Evolutionary conservation across 1,284 basidiomycete genomes (phyloP).

Genomic region (Agaricales sp.): DNA sequence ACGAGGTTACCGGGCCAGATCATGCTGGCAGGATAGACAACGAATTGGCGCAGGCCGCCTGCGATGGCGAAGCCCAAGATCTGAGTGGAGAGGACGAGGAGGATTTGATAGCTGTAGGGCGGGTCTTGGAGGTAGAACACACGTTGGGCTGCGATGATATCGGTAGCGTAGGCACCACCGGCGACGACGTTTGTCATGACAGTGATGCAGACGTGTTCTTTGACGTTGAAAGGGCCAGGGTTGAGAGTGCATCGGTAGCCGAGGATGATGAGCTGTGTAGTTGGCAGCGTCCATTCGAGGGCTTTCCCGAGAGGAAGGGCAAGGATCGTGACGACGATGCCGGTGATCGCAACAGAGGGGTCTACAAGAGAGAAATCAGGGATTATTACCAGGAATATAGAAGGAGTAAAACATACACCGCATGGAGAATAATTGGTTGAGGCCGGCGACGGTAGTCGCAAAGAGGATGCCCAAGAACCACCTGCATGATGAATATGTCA

Average conservation of each 20-base stretch:
- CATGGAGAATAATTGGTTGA: constrained; percentile 63
- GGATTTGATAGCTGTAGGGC: constrained; percentile 50
- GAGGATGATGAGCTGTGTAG: constrained; percentile 51
- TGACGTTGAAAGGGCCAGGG: constrained; percentile 87
- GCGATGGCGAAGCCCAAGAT: constrained; percentile 70
- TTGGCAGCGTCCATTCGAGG: constrained; percentile 58
- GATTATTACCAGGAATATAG: not conserved
- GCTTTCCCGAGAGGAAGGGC: constrained; percentile 62
- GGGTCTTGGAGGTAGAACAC: constrained; percentile 57
- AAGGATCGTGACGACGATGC: constrained; percentile 57
- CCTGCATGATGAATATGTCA: constrained; percentile 20
- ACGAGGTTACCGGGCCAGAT: constrained; percentile 94
- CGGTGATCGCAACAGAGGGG: constrained; percentile 53
- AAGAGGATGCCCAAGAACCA: constrained; percentile 69
- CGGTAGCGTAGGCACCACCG: constrained; percentile 60
- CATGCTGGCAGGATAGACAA: constrained; percentile 88
- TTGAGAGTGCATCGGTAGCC: constrained; percentile 67
- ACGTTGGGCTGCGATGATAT: constrained; percentile 59
- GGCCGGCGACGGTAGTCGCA: constrained; percentile 40
- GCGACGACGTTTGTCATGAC: constrained; percentile 44
- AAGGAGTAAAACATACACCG: constrained; percentile 41
- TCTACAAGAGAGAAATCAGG: constrained; percentile 41
- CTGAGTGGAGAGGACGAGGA: constrained; percentile 66
- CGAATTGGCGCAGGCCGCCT: constrained; percentile 72
- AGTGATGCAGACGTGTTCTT: constrained; percentile 79